Base-by-base conservation (phyloP, 345 rosid species). In the Ceriops tagal region DNA sequence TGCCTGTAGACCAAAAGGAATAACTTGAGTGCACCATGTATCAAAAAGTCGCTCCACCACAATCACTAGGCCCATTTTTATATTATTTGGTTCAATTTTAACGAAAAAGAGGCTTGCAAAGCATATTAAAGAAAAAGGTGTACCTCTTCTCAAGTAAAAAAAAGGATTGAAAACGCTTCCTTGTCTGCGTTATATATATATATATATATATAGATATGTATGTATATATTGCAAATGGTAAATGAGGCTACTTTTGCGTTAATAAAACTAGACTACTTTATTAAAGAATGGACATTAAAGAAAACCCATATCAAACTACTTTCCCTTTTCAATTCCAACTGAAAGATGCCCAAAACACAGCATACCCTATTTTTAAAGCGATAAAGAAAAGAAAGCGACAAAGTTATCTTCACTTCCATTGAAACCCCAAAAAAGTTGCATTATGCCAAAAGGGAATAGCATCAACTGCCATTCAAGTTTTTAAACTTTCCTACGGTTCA, bases 91-190 rank as follows among this genome's bases (percentile, higher is more conserved):
- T 53, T 57, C 20, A 46, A 18, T 53, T 72, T 73, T 30, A 69
- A 70, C 72, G 62, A 20, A 70, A 83, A 83, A 74, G 85, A 71
- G 77, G 73, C 79, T 79, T 84, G 37, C 66, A 84, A 86, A 85
- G 89, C 89, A 78, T 63, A 84, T 52, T 60, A 79, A 83, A 85
- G 76, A 74, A 78, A 85, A 28, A 88, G 83, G 87, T 70, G 74
- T 75, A 64, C 31, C 34, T 64, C 72, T 87, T 80, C 69, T 76
- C 72, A 69, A 71, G 68, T 22, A 69, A 24, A 24, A 24, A 69
- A 81, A 79, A 68, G 75, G 67, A 76, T 76, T 11, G 74, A 80
- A 85, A 85, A 76, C 72, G 77, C 81, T 72, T 71, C 73, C 78
- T 78, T 85, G 75, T 80, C 82, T 62, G 57, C 72, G 77, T 83